Evolutionary conservation across 139 green algal genomes (phyloP).

Genomic region (Coelastrella sp.): DNA sequence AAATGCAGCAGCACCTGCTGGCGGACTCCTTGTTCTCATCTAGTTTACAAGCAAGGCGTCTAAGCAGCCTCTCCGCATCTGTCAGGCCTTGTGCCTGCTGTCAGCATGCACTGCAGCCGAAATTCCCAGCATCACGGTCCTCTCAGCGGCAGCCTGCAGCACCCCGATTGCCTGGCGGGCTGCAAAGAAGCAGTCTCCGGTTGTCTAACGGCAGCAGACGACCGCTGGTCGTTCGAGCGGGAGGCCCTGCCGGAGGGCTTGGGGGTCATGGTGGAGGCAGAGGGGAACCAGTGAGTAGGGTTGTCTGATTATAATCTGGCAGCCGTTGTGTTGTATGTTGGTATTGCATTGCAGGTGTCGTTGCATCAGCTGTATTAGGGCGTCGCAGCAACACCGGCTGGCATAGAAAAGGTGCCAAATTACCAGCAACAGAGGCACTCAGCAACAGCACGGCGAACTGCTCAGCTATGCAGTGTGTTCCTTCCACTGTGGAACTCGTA

Average conservation of each 20-base stretch:
- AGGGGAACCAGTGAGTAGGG: constrained; percentile 55
- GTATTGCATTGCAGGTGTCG: no score
- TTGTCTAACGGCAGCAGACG: not conserved
- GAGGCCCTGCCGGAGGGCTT: constrained; percentile 57
- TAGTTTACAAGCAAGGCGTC: not conserved
- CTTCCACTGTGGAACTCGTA: no score
- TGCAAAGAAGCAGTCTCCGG: not conserved
- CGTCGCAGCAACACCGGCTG: no score
- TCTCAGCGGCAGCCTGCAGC: not conserved
- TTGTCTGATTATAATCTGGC: not conserved
- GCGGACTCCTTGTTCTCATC: not conserved
- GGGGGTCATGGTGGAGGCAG: constrained; percentile 44
- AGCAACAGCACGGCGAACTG: no score
- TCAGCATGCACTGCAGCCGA: constrained; percentile 4
- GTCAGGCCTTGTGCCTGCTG: constrained; percentile 25
- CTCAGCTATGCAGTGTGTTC: no score
- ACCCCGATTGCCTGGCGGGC: not conserved
- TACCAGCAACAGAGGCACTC: no score
- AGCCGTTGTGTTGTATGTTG: no score
- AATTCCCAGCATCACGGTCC: not conserved
- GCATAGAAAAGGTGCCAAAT: no score
- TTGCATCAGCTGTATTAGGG: no score
- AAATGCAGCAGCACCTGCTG: not conserved
- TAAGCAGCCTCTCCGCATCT: constrained; percentile 2
- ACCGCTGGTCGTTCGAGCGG: constrained; percentile 35